These are phyloP conservation scores for Boletus huronensis DNA, from an alignment of 768 basidiomycete genomes.

Conservation along the genomic window DNA sequence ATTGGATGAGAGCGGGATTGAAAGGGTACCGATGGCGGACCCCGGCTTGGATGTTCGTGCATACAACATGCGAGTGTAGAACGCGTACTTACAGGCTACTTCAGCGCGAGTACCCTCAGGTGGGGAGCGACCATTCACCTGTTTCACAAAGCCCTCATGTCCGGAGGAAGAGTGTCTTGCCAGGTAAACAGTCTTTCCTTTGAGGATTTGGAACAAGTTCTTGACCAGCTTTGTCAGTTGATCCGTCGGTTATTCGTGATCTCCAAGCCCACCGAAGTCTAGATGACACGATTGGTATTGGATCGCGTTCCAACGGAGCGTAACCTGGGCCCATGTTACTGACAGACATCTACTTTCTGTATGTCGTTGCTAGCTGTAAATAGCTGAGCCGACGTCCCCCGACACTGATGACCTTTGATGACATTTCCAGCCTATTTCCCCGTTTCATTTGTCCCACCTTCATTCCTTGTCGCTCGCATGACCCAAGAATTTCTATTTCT, in stretches of 20 bases:
- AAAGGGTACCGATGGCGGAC: constrained; percentile 89
- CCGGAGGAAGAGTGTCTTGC: constrained; percentile 91
- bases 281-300: constrained; percentile 47
- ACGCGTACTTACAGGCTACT: constrained; percentile 19
- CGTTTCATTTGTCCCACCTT: constrained; percentile 19
- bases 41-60: constrained; percentile 78
- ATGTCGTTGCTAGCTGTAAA: constrained; percentile 24
- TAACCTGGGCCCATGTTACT: constrained; percentile 14
- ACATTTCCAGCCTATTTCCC: constrained; percentile 21
- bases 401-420: constrained; percentile 31
- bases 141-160: constrained; percentile 71
- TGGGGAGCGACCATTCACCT: constrained; percentile 58
- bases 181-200: constrained; percentile 48
- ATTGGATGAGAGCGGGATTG: constrained; percentile 77
- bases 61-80: constrained; percentile 13
- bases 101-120: constrained; percentile 66
- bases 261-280: constrained; percentile 84
- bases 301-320: constrained; percentile 30
- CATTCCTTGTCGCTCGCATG: constrained; percentile 13
- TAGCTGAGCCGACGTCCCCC: constrained; percentile 12
- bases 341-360: constrained; percentile 15
- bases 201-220: constrained; percentile 1
- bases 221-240: constrained; percentile 50
- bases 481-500: constrained; percentile 15
- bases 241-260: constrained; percentile 84